phyloP scores from a whole-genome alignment of 2,329 filamentous ascomycete genomes.

The Capronia epimyces region DNA sequence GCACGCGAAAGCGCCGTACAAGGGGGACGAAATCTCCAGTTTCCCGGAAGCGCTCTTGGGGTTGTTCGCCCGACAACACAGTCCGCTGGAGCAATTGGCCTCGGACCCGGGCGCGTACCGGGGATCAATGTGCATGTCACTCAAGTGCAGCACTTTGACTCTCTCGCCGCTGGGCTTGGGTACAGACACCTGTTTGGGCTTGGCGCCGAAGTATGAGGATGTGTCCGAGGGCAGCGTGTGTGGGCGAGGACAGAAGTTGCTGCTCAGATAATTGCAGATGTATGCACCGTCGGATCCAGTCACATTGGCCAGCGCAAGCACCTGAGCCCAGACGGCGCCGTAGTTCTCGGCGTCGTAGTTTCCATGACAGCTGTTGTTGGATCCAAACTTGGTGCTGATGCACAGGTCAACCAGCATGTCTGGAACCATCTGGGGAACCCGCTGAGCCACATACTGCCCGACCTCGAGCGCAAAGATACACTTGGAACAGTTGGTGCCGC shows the following conservation, averaged over 20 bases:
- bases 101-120: conserved; percentile 51
- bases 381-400: conserved; percentile 44
- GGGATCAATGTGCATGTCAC: conserved; percentile 53
- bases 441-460: conserved; percentile 47
- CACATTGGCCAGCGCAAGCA: conserved; percentile 51
- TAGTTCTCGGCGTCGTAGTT: conserved; percentile 46
- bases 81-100: conserved; percentile 47
- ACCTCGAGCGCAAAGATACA: conserved; percentile 49
- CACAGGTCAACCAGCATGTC: conserved; percentile 50
- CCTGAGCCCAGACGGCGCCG: conserved; percentile 54
- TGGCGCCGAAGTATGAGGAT: conserved; percentile 49
- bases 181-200: conserved; percentile 42
- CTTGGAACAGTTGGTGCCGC: conserved; percentile 47
- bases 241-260: conserved; percentile 46
- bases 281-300: conserved; percentile 52
- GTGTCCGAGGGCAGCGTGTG: conserved; percentile 43
- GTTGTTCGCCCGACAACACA: conserved; percentile 49
- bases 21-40: conserved; percentile 45
- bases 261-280: conserved; percentile 50
- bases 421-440: conserved; percentile 47
- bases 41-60: conserved; percentile 33
- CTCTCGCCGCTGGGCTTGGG: conserved; percentile 49
- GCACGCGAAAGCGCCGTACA: conserved; percentile 53
- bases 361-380: conserved; percentile 45
- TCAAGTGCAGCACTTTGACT: conserved; percentile 53